Base-by-base conservation (phyloP, 495 filamentous ascomycete species). In the Penicillium dipodomyicola region DNA sequence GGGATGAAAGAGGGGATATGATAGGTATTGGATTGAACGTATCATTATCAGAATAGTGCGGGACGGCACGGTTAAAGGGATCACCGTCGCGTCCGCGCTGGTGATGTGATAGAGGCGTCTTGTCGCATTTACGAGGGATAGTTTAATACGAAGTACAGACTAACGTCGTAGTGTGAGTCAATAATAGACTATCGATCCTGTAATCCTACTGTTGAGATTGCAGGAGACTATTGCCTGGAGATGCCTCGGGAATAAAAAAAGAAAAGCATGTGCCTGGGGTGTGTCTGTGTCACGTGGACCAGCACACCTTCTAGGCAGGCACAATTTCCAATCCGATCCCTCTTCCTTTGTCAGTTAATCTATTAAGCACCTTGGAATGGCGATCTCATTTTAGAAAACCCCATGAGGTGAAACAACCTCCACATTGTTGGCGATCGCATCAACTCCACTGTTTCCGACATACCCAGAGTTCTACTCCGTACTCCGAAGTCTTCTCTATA, bases 1-100 rank as follows among this genome's bases (percentile, higher is more conserved):
- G 59, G 55, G 49, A 61, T 58, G 50, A 41, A 45, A 52, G 25
- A 17, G 33, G 40, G 2, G 17, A 37, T 57, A 52, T 61, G 59
- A 61, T 49, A 61, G 59, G 59, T 45, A 35, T 57, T 53, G 8
- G 29, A 25, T 32, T 40, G 48, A 53, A 8, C 49, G 23, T 27
- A 27, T 30, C 17, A 42, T 17, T 25, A 19, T 40, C 39, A 22
- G 7, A 14, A 48, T 5, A 40, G 32, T 52, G 37, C 30, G 49
- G 39, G 54, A 58, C 49, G 55, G 50, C 49, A 61, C 39, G 11
- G 30, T 49, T 22, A 35, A 15, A 43, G 44, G 27, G 52, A 60
- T 60, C 57, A 19, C n/a, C 53, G 20, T 53, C 59, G 49, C 47
- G 22, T 41, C 54, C 33, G n/a, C n/a, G 30, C 29, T 25, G 35